phyloP scores from a whole-genome alignment of 108 stramenopile species.

The Nitzschia palea region DNA sequence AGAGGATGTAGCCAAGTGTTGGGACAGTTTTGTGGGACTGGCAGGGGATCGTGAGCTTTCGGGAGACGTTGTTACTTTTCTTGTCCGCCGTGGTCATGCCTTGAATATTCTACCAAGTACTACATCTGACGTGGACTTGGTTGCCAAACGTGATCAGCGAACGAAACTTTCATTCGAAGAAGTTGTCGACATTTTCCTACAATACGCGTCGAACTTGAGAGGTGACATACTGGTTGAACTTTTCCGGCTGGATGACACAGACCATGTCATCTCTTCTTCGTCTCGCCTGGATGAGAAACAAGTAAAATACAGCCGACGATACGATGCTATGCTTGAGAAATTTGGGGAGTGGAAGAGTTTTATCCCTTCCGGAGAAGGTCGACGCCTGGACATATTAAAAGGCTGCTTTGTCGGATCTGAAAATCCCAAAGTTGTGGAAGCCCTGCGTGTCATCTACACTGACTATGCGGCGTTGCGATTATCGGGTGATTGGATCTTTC shows the following conservation, averaged over 20 bases:
- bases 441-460: constrained; percentile 77
- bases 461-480: constrained; percentile 75
- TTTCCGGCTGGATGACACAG: background rate
- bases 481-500: constrained; percentile 78
- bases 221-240: constrained; percentile 15
- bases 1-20: constrained; percentile 14
- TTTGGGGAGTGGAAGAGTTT: constrained; percentile 71
- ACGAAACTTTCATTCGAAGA: constrained; percentile 36
- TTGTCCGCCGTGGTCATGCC: constrained; percentile 2
- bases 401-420: constrained; percentile 83
- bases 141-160: constrained; percentile 10
- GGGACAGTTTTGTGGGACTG: constrained; percentile 11
- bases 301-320: constrained; percentile 51
- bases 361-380: constrained; percentile 45
- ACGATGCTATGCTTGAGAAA: constrained; percentile 68
- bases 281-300: constrained; percentile 13
- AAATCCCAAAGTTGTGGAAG: constrained; percentile 65
- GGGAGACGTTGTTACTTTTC: background rate
- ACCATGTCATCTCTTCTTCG: background rate
- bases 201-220: background rate
- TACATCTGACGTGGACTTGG: background rate
- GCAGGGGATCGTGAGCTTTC: background rate
- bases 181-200: constrained; percentile 26
- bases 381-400: constrained; percentile 65
- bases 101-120: background rate